Evolutionary conservation across 2,329 filamentous ascomycete genomes (phyloP), one percentile per base, ranked within the genome.

Genomic region (Cladosporium oxysporum): DNA sequence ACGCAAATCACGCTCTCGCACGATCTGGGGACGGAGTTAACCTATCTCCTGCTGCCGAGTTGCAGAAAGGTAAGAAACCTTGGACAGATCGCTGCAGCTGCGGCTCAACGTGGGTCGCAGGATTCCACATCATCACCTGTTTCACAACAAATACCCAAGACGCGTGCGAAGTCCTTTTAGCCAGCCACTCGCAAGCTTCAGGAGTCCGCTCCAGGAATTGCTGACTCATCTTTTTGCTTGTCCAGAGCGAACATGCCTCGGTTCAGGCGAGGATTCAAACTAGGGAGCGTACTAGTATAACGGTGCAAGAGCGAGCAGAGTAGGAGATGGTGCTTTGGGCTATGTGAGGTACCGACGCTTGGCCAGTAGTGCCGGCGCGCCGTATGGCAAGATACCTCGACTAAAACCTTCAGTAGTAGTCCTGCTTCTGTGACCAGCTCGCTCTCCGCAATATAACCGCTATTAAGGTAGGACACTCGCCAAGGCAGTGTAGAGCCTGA

Each of bases 1-100:
- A 55, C 29, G 29, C 52, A 33, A 16, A 33, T 12, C 16, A 55
- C 29, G 52, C 52, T 21, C 26, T 6, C 18, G 52, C 52, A 12
- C 52, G 52, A 55, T 55, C 28, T 55, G 28, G 28, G 18, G 52
- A 12, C 52, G 52, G 52, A 55, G 3, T 55, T 55, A 55, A 55
- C 28, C 16, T 55, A 55, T 55, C 52, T 55, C 52, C 52, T 55
- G 28, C 28, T 33, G 14, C 18, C 52, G 28, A 47, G n/a, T n/a
- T 31, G 52, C 52, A 55, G 28, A 33, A 16, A 12, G 33, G 52
- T 31, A n/a, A 14, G 28, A 55, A 55, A 55, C 52, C 52, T 55
- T 31, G 52, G 18, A 55, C 52, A 33, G 52, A 33, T 55, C 52
- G 29, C 52, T 55, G 52, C 26, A 31, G 52, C 52, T 55, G 28